Evolutionary conservation across 108 stramenopile species (phyloP), one percentile per base, ranked within the genome.

Genomic region (Fragilariopsis cylindrus): DNA sequence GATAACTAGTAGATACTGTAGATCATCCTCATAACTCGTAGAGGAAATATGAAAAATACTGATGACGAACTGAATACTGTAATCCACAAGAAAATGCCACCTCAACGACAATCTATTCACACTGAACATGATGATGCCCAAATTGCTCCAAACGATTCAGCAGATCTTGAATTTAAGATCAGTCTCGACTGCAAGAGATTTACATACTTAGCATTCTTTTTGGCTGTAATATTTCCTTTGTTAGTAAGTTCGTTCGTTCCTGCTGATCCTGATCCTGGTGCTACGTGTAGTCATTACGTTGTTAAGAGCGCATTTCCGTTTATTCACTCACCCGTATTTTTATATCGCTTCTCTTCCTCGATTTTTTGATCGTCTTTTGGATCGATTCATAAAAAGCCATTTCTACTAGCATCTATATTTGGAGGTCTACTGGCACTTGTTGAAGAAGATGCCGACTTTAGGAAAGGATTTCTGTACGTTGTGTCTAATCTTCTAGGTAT

Each of bases 401-500:
- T 66, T 0, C 43, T 18, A 12, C 2, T 66, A 16, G 44, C 65
- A 48, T 9, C 46, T 46, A 39, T 66, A 13, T 66, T 66, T 46
- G 65, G 65, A 6, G 65, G 43, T 18, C 2, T 66, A 4, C 43
- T 66, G 39, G 65, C 13, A 77, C 63, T 81, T 15, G 40, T 69
- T 39, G 84, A 88, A 69, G 40, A 6, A 30, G 78, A 69, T 9
- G 60, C 63, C 52, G 76, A 47, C 45, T 49, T 19, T 80, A 5
- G 0, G 0, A 9, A 50, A 11, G 71, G 71, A 55, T 72, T 66
- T 39, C 13, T 66, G 16, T 66, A 66, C n/a, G 65, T 66, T 13
- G 65, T 48, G 0, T 48, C 46, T 44, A 66, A 66, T 66, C 65
- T 66, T 66, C 47, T 66, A 8, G 47, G 47, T 21, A 66, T 66